phyloP scores from a whole-genome alignment of 2,329 filamentous ascomycete genomes.

The Rutstroemia sp. region DNA sequence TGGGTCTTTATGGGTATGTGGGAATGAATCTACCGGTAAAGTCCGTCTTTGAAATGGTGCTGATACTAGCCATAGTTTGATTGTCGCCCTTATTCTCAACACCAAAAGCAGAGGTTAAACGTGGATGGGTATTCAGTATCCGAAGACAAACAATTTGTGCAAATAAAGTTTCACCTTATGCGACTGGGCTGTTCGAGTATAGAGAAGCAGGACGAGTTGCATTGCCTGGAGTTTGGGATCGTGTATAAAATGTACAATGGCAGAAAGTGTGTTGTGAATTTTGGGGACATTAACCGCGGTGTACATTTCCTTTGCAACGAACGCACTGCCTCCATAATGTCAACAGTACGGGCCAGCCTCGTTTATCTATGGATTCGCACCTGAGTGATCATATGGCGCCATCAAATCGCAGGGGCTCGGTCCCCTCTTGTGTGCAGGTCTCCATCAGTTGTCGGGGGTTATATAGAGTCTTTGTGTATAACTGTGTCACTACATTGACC shows the following conservation, averaged over 20 bases:
- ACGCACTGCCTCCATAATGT: too few relatives aligned
- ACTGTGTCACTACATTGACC: too few relatives aligned
- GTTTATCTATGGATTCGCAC: too few relatives aligned
- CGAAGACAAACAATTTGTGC: not conserved
- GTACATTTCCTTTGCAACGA: slow-evolving; percentile 12
- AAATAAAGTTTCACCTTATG: not conserved
- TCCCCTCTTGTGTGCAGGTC: too few relatives aligned
- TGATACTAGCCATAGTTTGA: slow-evolving; percentile 51
- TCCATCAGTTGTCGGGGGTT: too few relatives aligned
- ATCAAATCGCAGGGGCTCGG: too few relatives aligned
- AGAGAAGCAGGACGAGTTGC: slow-evolving; percentile 14
- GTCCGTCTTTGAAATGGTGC: not conserved
- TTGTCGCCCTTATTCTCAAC: slow-evolving; percentile 89
- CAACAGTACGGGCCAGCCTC: too few relatives aligned
- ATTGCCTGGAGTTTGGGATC: slow-evolving; percentile 28
- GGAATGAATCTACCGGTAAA: not conserved
- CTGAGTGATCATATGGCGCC: too few relatives aligned
- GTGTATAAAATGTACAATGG: slow-evolving; percentile 21
- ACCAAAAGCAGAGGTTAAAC: slow-evolving; percentile 49
- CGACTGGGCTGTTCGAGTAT: slow-evolving; percentile 22
- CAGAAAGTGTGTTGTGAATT: slow-evolving; percentile 10
- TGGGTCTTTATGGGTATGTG: slow-evolving; percentile 92
- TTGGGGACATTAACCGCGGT: slow-evolving; percentile 18
- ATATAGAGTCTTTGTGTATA: too few relatives aligned
- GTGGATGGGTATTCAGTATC: not conserved